phyloP scores from a whole-genome alignment of 208 protist species.

The Lotmaria passim region DNA sequence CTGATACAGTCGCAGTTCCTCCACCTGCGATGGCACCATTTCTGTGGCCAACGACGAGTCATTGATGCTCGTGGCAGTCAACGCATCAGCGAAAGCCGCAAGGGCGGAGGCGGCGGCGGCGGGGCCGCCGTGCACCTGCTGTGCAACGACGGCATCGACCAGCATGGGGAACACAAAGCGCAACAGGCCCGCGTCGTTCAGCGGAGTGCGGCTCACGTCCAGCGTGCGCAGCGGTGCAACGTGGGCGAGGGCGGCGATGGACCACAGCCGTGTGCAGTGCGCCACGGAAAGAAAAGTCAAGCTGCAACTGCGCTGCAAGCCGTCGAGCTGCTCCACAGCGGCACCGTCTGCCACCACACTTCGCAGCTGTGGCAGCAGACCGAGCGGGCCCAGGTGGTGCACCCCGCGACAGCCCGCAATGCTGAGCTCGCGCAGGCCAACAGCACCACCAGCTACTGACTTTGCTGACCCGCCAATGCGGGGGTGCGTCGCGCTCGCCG shows the following conservation, averaged over 20 bases:
- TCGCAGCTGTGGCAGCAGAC: constrained; percentile 25
- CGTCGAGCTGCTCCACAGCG: constrained; percentile 20
- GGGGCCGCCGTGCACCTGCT: not conserved
- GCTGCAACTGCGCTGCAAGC: constrained; percentile 23
- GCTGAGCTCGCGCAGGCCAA: constrained; percentile 26
- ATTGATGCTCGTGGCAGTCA: too few relatives aligned
- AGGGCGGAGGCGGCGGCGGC: not conserved
- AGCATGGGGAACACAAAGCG: constrained; percentile 31
- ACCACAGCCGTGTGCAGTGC: constrained; percentile 24
- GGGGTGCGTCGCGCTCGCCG: not conserved
- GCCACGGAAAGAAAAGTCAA: constrained; percentile 19
- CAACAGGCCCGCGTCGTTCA: constrained; percentile 29
- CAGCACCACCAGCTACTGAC: not conserved
- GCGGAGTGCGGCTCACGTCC: constrained; percentile 21
- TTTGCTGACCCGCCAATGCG: not conserved
- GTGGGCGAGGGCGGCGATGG: constrained; percentile 25
- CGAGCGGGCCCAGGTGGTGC: constrained; percentile 31
- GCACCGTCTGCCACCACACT: constrained; percentile 19
- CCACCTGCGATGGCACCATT: constrained; percentile 19
- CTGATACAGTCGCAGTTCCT: constrained; percentile 21
- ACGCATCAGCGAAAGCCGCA: too few relatives aligned
- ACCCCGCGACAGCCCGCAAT: constrained; percentile 24
- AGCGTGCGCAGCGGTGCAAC: constrained; percentile 13
- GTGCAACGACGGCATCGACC: not conserved
- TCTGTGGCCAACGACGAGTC: not conserved